phyloP scores from a whole-genome alignment of 257 asterid species.

The Lantana camara region DNA sequence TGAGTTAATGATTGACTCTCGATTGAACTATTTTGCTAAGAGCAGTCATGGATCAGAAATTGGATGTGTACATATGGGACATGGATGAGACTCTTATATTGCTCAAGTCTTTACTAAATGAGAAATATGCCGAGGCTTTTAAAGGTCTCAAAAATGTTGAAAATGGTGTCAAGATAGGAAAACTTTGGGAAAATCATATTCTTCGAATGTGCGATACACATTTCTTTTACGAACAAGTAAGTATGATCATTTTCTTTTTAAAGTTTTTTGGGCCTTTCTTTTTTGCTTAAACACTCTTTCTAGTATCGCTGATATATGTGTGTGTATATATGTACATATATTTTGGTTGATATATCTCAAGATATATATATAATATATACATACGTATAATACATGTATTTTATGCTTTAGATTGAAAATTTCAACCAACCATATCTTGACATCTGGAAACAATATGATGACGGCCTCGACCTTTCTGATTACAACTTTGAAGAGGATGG shows the following conservation, averaged over 20 bases:
- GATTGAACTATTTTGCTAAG: constrained; percentile 22
- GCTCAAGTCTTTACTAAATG: constrained; percentile 74
- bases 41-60: constrained; percentile 53
- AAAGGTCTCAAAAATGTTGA: constrained; percentile 65
- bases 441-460: constrained; percentile 63
- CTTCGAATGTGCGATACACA: constrained; percentile 77
- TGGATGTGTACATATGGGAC: constrained; percentile 91
- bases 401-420: constrained; percentile 61
- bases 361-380: too few species aligned
- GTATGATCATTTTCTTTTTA: background rate
- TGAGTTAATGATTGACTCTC: constrained; percentile 18
- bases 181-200: constrained; percentile 81
- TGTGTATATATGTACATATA: too few species aligned
- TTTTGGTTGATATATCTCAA: too few species aligned
- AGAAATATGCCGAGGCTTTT: constrained; percentile 72
- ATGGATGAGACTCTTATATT: constrained; percentile 98
- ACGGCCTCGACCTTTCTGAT: constrained; percentile 67
- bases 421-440: constrained; percentile 85
- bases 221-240: constrained; percentile 89
- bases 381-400: background rate
- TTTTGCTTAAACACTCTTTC: constrained; percentile 13
- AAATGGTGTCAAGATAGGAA: constrained; percentile 72
- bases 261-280: background rate
- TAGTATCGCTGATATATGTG: constrained; percentile 26
- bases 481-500: constrained; percentile 76